Percentiles rank a stretch among this genome's conserved stretches.
Evolutionary conservation across 345 rosid species (phyloP).

Genomic region (Gossypium stocksii): DNA sequence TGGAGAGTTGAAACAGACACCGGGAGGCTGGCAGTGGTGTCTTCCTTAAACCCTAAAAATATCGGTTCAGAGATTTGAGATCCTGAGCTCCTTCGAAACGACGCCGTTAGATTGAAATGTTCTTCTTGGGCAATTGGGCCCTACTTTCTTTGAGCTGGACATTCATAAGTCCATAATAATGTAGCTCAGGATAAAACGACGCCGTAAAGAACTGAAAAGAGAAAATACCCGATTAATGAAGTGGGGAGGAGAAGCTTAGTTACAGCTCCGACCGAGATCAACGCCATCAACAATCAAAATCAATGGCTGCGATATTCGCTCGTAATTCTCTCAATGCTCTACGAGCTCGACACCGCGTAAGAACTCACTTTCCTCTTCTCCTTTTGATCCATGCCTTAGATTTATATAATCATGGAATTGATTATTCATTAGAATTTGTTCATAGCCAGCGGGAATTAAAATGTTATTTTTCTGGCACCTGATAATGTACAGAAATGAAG

Average conservation of each 20-base stretch:
- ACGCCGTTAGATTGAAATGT: background rate
- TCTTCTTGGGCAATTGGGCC: background rate
- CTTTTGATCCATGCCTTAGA: background rate
- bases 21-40: too few relatives aligned
- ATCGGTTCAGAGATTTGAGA: too few relatives aligned
- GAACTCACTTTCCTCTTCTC: conserved; percentile 20
- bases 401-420: background rate
- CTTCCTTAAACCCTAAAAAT: conserved; percentile 1
- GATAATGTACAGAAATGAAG: background rate
- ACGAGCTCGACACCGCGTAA: conserved; percentile 60
- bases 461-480: background rate
- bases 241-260: background rate
- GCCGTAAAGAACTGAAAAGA: background rate
- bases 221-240: background rate
- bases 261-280: conserved; percentile 5
- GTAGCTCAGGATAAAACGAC: too few relatives aligned
- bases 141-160: background rate
- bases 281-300: background rate
- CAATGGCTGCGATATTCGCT: conserved; percentile 75
- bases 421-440: background rate
- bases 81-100: background rate
- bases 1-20: background rate
- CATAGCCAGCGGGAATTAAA: background rate
- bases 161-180: background rate
- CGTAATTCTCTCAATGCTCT: conserved; percentile 70